These are phyloP conservation scores for Acacia melanoxylon DNA, from an alignment of 306 rosid species.

Conservation along the genomic window DNA sequence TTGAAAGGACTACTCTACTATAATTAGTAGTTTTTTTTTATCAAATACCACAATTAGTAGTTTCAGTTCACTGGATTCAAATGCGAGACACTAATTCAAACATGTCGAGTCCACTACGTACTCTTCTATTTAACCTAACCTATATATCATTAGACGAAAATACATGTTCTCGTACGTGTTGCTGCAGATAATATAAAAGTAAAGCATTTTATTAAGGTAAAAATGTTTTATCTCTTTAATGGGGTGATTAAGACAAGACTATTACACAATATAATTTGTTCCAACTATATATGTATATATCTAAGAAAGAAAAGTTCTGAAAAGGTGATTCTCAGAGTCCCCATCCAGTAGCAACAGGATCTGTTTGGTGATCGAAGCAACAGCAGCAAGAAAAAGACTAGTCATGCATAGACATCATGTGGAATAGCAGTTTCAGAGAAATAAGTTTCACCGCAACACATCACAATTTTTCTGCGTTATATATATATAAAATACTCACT, in stretches of 20 bases:
- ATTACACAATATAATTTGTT: background rate
- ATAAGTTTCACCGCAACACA: background rate
- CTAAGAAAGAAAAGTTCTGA: background rate
- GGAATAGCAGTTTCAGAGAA: background rate
- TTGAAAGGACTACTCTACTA: too few species aligned
- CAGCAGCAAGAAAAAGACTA: slow-evolving; percentile 29
- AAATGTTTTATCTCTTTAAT: background rate
- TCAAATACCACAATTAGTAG: background rate
- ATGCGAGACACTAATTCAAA: background rate
- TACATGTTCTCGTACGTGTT: background rate
- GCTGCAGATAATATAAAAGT: background rate
- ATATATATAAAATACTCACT: background rate
- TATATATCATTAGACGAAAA: background rate
- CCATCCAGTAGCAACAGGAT: slow-evolving; percentile 1
- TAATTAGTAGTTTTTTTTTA: too few species aligned
- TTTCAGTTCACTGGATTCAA: background rate
- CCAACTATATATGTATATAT: background rate
- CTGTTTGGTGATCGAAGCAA: background rate
- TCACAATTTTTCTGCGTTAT: slow-evolving; percentile 7
- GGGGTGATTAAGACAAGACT: background rate
- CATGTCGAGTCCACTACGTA: too few species aligned
- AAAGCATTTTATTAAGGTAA: background rate
- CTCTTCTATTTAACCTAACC: too few species aligned
- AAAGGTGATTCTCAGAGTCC: background rate
- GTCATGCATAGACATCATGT: background rate